Evolutionary conservation across 495 filamentous ascomycete species (phyloP).

Genomic region (Aspergillus haitiensis): DNA sequence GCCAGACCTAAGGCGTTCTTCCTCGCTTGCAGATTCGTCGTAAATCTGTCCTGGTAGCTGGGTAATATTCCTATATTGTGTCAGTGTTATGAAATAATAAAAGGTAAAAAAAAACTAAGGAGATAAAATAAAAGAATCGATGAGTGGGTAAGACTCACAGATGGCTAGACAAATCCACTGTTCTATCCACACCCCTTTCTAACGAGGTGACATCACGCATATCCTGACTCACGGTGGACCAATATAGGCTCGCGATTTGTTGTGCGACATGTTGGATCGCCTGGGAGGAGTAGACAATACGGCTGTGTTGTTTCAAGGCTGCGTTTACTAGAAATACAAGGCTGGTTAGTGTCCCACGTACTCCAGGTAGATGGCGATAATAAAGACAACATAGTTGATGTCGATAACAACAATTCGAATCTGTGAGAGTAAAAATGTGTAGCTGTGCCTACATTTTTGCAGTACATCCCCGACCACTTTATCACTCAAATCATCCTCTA

Average conservation of each 20-base stretch:
- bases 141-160: conserved; percentile 29
- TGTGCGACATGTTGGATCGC: conserved; percentile 77
- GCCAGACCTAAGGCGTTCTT: conserved; percentile 36
- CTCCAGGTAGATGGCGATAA: conserved; percentile 21
- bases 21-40: conserved; percentile 34
- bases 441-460: conserved; percentile 45
- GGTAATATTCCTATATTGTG: conserved; percentile 41
- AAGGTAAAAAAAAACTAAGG: not conserved
- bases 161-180: conserved; percentile 48
- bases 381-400: not conserved
- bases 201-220: conserved; percentile 41
- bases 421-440: conserved; percentile 1
- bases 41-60: conserved; percentile 38
- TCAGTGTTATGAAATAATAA: conserved; percentile 5
- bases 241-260: conserved; percentile 76
- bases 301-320: conserved; percentile 66
- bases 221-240: conserved; percentile 49
- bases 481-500: conserved; percentile 52
- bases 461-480: conserved; percentile 57
- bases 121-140: not conserved
- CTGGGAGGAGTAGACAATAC: conserved; percentile 70
- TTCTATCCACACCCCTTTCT: conserved; percentile 40
- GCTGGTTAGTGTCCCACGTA: conserved; percentile 18
- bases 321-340: conserved; percentile 55
- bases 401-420: not conserved